Percentiles rank a stretch among this genome's conserved stretches.
Conservation (phyloP, 2,329 filamentous ascomycete species). For the Ophiostoma piceae region DNA sequence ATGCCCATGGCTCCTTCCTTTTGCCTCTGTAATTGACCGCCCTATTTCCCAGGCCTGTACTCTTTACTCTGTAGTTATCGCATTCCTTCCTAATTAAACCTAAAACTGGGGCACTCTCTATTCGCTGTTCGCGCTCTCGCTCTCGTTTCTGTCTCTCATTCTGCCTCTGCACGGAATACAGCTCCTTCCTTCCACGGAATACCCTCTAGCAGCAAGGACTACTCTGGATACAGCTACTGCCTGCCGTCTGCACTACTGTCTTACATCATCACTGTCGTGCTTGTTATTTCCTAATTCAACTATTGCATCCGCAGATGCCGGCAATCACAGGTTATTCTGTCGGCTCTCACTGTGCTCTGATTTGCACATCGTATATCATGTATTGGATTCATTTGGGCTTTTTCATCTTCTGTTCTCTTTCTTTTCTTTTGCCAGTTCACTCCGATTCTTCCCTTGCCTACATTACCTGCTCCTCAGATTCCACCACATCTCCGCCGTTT, state of each 20-base stretch:
- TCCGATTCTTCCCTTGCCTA: too few relatives aligned
- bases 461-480: too few relatives aligned
- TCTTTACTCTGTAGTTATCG: background rate
- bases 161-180: background rate
- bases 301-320: slow-evolving; percentile 8
- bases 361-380: background rate
- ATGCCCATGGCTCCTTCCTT: background rate
- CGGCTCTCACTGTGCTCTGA: too few relatives aligned
- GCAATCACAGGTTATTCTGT: background rate
- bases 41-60: background rate
- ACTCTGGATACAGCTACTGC: background rate
- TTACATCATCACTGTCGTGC: slow-evolving; percentile 15
- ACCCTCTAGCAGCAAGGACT: background rate
- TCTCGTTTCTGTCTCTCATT: background rate
- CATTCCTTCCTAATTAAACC: slow-evolving; percentile 9
- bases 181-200: background rate
- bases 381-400: background rate
- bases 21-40: background rate
- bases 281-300: background rate
- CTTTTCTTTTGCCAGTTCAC: background rate
- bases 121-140: slow-evolving; percentile 12
- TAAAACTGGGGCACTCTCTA: background rate
- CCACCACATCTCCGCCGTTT: too few relatives aligned
- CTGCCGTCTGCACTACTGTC: background rate
- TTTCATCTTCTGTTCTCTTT: background rate